Evolutionary conservation across 495 filamentous ascomycete genomes (phyloP).

Genomic region (Tetracladium marchalianum): DNA sequence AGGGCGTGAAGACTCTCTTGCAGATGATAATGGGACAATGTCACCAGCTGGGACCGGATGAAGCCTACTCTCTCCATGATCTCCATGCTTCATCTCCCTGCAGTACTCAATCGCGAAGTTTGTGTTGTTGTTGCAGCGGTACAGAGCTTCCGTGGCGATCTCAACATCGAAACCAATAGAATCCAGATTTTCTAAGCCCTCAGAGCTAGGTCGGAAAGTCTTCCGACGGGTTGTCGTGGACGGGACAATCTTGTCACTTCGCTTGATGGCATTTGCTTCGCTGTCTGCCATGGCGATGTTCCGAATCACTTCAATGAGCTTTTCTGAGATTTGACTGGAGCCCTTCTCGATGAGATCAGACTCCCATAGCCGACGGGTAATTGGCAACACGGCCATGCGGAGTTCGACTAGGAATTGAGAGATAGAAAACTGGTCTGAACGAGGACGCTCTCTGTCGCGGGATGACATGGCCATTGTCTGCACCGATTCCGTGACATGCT

Average conservation of each 20-base stretch:
- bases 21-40: conserved; percentile 9
- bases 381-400: conserved; percentile 71
- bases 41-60: conserved; percentile 53
- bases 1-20: conserved; percentile 9
- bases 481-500: conserved; percentile 64
- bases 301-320: conserved; percentile 73
- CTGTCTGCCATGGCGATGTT: conserved; percentile 66
- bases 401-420: conserved; percentile 83
- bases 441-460: conserved; percentile 44
- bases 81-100: conserved; percentile 32
- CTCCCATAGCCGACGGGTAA: conserved; percentile 71
- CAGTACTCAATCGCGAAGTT: conserved; percentile 64
- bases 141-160: conserved; percentile 69
- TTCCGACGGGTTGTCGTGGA: conserved; percentile 22
- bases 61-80: conserved; percentile 33
- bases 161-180: conserved; percentile 43
- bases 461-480: conserved; percentile 52
- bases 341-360: conserved; percentile 72
- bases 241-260: conserved; percentile 36
- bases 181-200: conserved; percentile 33
- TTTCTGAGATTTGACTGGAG: conserved; percentile 63
- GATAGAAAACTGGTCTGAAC: conserved; percentile 57
- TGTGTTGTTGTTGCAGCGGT: conserved; percentile 62
- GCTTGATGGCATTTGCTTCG: conserved; percentile 57
- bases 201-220: conserved; percentile 34